A percentile compares a stretch with the other conserved stretches of the same genome.
These are phyloP conservation scores for Penicillium capsulatum DNA, from an alignment of 2,329 filamentous ascomycete genomes.

Conservation along the genomic window DNA sequence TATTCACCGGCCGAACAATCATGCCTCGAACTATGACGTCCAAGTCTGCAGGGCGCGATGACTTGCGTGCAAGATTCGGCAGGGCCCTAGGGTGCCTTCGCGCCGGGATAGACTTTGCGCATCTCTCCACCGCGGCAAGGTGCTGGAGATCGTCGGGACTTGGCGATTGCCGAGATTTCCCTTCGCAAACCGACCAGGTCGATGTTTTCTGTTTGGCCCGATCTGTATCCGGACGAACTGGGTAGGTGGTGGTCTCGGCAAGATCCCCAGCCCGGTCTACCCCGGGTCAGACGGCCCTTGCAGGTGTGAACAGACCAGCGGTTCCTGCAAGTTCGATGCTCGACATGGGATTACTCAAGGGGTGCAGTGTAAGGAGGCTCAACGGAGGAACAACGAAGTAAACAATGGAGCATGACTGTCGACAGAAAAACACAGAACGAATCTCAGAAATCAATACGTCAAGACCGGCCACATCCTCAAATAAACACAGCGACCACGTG, in stretches of 20 bases:
- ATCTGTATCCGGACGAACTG: background rate
- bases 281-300: constrained; percentile 12
- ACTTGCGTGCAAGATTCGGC: constrained; percentile 11
- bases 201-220: background rate
- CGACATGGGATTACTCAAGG: constrained; percentile 8
- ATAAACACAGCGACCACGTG: too few species aligned
- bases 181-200: too few species aligned
- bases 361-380: constrained; percentile 18
- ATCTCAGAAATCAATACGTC: too few species aligned
- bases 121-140: constrained; percentile 5
- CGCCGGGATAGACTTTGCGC: constrained; percentile 4
- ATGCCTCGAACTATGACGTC: too few species aligned
- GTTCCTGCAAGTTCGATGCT: constrained; percentile 14
- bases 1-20: too few species aligned
- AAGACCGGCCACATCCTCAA: too few species aligned
- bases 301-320: constrained; percentile 21
- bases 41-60: too few species aligned
- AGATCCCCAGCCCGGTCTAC: constrained; percentile 6
- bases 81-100: constrained; percentile 5
- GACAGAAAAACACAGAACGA: too few species aligned
- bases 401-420: too few species aligned
- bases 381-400: too few species aligned
- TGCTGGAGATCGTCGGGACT: background rate
- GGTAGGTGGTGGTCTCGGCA: constrained; percentile 2
- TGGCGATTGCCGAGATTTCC: too few species aligned